phyloP scores from a whole-genome alignment of 2,329 filamentous ascomycete genomes.

The Curvularia verruculosa region DNA sequence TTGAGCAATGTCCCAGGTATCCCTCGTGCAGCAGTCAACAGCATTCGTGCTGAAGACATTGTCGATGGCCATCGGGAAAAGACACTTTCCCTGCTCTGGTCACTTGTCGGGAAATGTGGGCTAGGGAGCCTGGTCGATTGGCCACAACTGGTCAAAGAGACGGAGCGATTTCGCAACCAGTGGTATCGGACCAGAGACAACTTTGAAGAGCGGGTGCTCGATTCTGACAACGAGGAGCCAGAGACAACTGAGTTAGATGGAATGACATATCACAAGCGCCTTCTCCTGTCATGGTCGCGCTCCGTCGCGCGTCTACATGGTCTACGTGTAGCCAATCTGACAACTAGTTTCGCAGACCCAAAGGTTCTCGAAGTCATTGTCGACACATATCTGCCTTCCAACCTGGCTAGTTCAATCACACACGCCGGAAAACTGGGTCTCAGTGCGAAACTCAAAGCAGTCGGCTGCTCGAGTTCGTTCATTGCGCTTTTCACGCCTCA shows the following conservation, averaged over 20 bases:
- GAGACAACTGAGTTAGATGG: constrained; percentile 32
- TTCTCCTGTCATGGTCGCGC: constrained; percentile 64
- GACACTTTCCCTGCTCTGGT: constrained; percentile 66
- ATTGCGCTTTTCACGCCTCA: constrained; percentile 50
- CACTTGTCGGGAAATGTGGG: constrained; percentile 63
- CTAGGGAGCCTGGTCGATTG: constrained; percentile 62
- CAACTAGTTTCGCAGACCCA: constrained; percentile 63
- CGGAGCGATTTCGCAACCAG: constrained; percentile 49
- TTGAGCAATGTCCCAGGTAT: constrained; percentile 54
- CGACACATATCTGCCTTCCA: constrained; percentile 58
- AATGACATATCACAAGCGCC: constrained; percentile 44
- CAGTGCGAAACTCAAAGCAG: constrained; percentile 46
- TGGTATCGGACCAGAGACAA: constrained; percentile 42
- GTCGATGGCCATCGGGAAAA: constrained; percentile 70
- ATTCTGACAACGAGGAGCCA: constrained; percentile 37
- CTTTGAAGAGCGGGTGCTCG: constrained; percentile 39
- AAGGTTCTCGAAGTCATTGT: constrained; percentile 62
- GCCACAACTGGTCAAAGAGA: constrained; percentile 60
- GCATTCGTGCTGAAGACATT: constrained; percentile 62
- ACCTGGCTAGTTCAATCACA: constrained; percentile 9
- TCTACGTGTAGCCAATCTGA: constrained; percentile 60
- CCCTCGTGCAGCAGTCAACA: constrained; percentile 48
- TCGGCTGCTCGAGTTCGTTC: constrained; percentile 55
- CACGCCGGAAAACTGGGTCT: constrained; percentile 27
- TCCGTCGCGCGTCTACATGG: constrained; percentile 57